Percentiles rank a stretch among this genome's conserved stretches.
Conservation (phyloP, 2,329 filamentous ascomycete species). For the Fusarium drepaniforme region DNA sequence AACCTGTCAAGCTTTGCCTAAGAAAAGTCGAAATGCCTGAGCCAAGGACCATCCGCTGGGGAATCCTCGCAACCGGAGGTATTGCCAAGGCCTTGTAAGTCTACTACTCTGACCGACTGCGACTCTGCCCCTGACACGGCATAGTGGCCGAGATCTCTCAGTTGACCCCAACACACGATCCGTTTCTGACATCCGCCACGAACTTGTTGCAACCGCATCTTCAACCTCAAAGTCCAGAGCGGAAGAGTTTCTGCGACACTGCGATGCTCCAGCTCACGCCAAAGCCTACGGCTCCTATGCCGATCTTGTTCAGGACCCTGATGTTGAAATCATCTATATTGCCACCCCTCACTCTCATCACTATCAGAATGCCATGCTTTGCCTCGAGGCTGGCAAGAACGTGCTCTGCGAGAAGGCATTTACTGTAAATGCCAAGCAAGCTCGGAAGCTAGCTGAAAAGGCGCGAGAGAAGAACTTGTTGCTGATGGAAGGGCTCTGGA, state of each 20-base stretch:
- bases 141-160: constrained; percentile 73
- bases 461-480: constrained; percentile 78
- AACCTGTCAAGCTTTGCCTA: neutral
- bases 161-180: constrained; percentile 76
- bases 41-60: constrained; percentile 3
- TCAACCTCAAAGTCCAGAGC: constrained; percentile 78
- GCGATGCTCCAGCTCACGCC: constrained; percentile 74
- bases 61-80: constrained; percentile 9
- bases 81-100: constrained; percentile 13
- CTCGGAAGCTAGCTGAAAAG: constrained; percentile 76
- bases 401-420: constrained; percentile 92
- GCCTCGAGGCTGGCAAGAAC: constrained; percentile 83
- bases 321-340: constrained; percentile 87
- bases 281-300: constrained; percentile 83
- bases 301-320: constrained; percentile 80
- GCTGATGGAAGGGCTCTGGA: constrained; percentile 93
- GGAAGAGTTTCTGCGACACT: constrained; percentile 75
- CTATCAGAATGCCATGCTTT: constrained; percentile 87
- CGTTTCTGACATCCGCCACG: constrained; percentile 79
- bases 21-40: neutral
- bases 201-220: constrained; percentile 82
- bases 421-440: constrained; percentile 83
- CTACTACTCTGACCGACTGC: neutral
- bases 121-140: neutral
- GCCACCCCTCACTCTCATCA: constrained; percentile 92